phyloP scores from a whole-genome alignment of 2,329 filamentous ascomycete genomes.

The Penicillium sp. region DNA sequence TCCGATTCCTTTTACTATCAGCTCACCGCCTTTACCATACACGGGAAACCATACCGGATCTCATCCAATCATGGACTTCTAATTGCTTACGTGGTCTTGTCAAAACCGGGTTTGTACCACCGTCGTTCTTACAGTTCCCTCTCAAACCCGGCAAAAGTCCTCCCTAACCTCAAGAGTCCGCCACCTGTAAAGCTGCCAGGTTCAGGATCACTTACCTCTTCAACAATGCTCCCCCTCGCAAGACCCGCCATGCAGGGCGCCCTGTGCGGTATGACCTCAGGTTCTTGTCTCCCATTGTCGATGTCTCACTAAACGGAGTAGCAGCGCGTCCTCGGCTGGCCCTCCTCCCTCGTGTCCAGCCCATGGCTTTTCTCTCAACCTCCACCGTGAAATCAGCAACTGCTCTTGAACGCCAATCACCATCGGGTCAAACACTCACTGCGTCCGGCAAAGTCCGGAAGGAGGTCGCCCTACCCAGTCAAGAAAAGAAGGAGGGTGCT shows the following conservation, averaged over 20 bases:
- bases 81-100: constrained; percentile 14
- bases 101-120: constrained; percentile 13
- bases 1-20: constrained; percentile 19
- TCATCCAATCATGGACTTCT: constrained; percentile 5
- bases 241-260: constrained; percentile 28
- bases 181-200: constrained; percentile 16
- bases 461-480: constrained; percentile 50
- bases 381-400: constrained; percentile 45
- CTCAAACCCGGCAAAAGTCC: constrained; percentile 19
- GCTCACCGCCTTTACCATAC: constrained; percentile 23
- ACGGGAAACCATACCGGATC: neutral
- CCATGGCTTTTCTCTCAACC: constrained; percentile 41
- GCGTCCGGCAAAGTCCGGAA: constrained; percentile 45
- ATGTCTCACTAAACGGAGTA: constrained; percentile 21
- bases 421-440: constrained; percentile 35
- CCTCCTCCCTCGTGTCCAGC: constrained; percentile 34
- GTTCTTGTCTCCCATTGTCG: neutral
- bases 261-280: constrained; percentile 25
- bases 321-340: constrained; percentile 29
- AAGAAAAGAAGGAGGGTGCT: constrained; percentile 51
- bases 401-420: constrained; percentile 38
- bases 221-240: constrained; percentile 28
- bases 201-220: neutral
- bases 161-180: constrained; percentile 20
- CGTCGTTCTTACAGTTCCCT: constrained; percentile 16